Percentiles rank a stretch among this genome's conserved stretches.
phyloP scores from a whole-genome alignment of 192 early-diverging fungal genomes.

The Coemansia sp. region DNA sequence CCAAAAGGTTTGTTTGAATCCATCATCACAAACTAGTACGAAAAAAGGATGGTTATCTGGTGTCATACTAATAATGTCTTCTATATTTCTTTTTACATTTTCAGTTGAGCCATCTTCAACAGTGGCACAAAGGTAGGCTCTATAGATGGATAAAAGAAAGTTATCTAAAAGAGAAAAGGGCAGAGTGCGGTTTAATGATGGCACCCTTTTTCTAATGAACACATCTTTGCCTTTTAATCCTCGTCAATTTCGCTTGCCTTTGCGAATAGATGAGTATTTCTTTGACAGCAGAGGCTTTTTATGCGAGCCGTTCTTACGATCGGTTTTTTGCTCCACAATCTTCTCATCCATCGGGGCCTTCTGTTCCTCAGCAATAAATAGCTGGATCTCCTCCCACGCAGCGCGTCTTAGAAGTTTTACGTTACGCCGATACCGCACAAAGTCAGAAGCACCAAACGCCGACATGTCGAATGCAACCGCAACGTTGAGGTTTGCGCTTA shows the following conservation, averaged over 20 bases:
- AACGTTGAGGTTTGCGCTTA: slow-evolving; percentile 21
- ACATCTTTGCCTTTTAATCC: not conserved
- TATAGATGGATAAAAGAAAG: too few species aligned
- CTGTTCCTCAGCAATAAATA: slow-evolving; percentile 39
- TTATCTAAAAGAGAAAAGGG: not conserved
- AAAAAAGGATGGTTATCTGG: too few species aligned
- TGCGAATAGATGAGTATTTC: not conserved
- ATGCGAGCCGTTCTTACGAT: not conserved
- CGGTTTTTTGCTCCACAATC: not conserved
- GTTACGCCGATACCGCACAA: slow-evolving; percentile 20
- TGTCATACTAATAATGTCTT: too few species aligned
- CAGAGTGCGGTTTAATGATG: not conserved
- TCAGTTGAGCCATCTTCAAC: too few species aligned
- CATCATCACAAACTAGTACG: too few species aligned
- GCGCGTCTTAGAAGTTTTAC: slow-evolving; percentile 12
- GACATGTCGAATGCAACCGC: slow-evolving; percentile 44
- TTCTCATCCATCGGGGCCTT: not conserved
- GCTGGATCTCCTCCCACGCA: slow-evolving; percentile 28
- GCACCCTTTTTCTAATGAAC: not conserved
- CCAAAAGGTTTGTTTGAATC: too few species aligned
- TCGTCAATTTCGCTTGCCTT: slow-evolving; percentile 2
- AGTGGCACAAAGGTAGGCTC: too few species aligned
- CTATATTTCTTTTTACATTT: too few species aligned
- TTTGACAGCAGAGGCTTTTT: not conserved
- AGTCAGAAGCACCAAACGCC: slow-evolving; percentile 27